Percentiles rank a stretch among this genome's conserved stretches.
Conservation (phyloP, 768 basidiomycete species). For the Amanita brunnescens region DNA sequence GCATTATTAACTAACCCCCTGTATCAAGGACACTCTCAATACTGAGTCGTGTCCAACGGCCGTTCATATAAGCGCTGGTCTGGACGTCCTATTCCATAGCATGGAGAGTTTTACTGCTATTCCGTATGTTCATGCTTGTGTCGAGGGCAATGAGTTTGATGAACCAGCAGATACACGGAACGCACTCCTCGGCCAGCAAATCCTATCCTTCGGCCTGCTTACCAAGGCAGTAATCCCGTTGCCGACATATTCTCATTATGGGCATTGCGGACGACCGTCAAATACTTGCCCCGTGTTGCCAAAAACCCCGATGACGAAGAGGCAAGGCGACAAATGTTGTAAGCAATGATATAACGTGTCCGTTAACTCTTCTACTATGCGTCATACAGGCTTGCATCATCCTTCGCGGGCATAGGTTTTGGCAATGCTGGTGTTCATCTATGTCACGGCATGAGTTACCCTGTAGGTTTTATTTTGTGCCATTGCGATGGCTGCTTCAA, state of each 20-base stretch:
- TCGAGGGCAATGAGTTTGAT: background rate
- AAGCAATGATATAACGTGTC: conserved; percentile 16
- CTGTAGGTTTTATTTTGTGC: conserved; percentile 23
- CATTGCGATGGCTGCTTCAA: background rate
- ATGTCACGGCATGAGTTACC: conserved; percentile 86
- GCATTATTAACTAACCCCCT: background rate
- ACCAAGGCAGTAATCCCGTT: conserved; percentile 90
- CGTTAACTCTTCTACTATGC: background rate
- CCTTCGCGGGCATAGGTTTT: conserved; percentile 93
- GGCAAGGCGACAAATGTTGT: conserved; percentile 90
- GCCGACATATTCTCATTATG: conserved; percentile 95
- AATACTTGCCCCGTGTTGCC: conserved; percentile 81
- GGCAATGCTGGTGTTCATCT: conserved; percentile 91
- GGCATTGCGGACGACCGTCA: conserved; percentile 85
- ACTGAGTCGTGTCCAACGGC: conserved; percentile 88
- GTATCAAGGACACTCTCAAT: conserved; percentile 66
- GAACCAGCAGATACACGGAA: conserved; percentile 63
- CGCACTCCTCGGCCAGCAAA: conserved; percentile 84
- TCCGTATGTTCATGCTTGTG: conserved; percentile 44
- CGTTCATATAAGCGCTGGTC: conserved; percentile 89
- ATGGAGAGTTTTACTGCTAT: conserved; percentile 93
- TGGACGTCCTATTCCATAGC: conserved; percentile 95
- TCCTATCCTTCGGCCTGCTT: conserved; percentile 85
- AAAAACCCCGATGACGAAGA: conserved; percentile 72
- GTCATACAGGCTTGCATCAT: conserved; percentile 65